phyloP scores from a whole-genome alignment of 179 eudicot species.

The Drosera spatulata region DNA sequence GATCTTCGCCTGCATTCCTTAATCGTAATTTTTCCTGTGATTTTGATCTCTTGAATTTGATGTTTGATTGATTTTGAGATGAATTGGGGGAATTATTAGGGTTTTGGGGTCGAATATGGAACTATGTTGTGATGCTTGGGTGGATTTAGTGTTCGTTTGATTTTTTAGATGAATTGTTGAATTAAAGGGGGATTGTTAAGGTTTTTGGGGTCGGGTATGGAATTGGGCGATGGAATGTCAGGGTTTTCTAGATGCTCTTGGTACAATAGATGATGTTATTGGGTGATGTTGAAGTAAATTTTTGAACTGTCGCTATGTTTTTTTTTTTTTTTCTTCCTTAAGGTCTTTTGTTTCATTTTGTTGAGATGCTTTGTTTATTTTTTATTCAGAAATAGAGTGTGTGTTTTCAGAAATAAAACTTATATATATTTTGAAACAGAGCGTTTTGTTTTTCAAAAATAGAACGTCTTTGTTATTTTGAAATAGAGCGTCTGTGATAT shows the following conservation, averaged over 20 bases:
- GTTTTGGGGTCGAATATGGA: neutral
- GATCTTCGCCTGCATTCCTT: conserved; percentile 78
- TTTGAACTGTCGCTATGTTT: no score
- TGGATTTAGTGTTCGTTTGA: neutral
- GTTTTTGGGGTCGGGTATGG: neutral
- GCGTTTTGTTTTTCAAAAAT: no score
- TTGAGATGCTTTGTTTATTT: no score
- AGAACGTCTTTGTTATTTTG: no score
- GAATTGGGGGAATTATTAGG: no score
- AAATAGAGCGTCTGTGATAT: no score
- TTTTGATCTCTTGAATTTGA: neutral
- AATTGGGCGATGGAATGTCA: neutral
- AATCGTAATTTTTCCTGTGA: conserved; percentile 32
- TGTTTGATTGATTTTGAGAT: neutral
- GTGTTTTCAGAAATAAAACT: no score
- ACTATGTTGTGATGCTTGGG: neutral
- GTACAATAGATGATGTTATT: conserved; percentile 92
- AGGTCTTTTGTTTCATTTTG: no score
- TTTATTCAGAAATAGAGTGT: no score
- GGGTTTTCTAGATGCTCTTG: conserved; percentile 59
- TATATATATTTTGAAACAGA: no score
- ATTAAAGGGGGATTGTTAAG: neutral
- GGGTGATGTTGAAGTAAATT: no score
- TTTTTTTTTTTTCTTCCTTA: no score
- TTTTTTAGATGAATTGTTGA: neutral